A percentile compares a stretch with the other conserved stretches of the same genome.
phyloP scores from a whole-genome alignment of 1,284 basidiomycete species.

The Irpex sp. region DNA sequence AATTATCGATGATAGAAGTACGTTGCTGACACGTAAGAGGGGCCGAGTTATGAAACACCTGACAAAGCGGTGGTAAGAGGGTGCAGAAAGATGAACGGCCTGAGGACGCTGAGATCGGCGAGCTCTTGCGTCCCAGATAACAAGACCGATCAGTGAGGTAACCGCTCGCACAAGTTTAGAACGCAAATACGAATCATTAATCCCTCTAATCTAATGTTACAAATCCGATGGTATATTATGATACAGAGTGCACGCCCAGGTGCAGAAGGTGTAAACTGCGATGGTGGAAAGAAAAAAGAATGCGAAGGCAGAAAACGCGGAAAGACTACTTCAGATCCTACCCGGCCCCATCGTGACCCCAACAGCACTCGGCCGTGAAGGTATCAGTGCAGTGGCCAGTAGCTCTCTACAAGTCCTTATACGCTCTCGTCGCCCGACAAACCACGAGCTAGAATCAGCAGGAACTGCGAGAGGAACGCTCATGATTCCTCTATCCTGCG shows the following conservation, averaged over 20 bases:
- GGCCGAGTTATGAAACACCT: background rate
- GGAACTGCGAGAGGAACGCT: constrained; percentile 49
- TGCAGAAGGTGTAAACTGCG: no score
- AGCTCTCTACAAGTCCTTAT: constrained; percentile 66
- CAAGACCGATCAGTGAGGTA: background rate
- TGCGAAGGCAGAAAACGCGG: background rate
- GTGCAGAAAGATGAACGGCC: background rate
- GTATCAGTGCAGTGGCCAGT: constrained; percentile 52
- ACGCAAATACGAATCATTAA: background rate
- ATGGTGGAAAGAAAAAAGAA: no score
- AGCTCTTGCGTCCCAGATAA: background rate
- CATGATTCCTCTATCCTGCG: constrained; percentile 48
- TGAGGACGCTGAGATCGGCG: background rate
- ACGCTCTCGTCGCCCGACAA: constrained; percentile 71
- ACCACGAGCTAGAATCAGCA: constrained; percentile 56
- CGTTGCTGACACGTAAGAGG: background rate
- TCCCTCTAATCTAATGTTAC: background rate
- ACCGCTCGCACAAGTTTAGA: background rate
- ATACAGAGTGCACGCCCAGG: background rate
- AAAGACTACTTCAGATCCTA: background rate
- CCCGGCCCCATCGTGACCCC: constrained; percentile 3
- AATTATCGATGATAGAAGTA: background rate
- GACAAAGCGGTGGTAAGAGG: background rate
- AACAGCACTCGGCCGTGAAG: constrained; percentile 12
- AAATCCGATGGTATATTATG: background rate